Conservation (phyloP, 345 rosid genomes). For the Psidium friedrichsthalianum region DNA sequence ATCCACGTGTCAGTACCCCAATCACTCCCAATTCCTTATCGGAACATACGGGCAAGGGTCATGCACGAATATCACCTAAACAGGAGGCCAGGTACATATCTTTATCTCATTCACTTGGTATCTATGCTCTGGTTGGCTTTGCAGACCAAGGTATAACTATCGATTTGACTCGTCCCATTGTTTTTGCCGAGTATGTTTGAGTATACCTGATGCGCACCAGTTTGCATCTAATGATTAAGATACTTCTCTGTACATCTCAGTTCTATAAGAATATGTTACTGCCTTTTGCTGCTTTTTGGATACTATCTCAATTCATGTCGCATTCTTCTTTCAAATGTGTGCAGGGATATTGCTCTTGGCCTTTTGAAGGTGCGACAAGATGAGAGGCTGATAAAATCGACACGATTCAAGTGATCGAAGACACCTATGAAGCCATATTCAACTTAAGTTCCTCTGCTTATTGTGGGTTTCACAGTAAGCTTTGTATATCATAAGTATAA, state of each 20-base stretch:
- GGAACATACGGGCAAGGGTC: background rate
- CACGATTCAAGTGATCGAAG: background rate
- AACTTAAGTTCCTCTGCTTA: background rate
- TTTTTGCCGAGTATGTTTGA: background rate
- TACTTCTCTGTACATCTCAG: background rate
- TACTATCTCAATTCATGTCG: background rate
- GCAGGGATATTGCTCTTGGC: background rate
- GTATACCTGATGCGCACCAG: background rate
- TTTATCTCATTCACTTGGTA: background rate
- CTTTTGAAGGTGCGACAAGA: background rate
- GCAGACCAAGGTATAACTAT: background rate
- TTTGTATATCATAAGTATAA: background rate
- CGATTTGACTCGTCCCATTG: background rate
- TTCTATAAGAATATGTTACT: background rate
- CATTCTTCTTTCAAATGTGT: background rate
- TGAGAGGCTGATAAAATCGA: background rate
- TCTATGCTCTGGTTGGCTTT: background rate
- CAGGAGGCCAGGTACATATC: background rate
- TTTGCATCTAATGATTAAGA: background rate
- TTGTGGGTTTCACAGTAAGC: background rate
- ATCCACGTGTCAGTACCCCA: background rate
- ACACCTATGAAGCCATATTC: background rate
- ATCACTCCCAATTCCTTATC: background rate
- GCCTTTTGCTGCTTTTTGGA: background rate
- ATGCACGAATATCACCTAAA: background rate